A percentile compares a stretch with the other conserved stretches of the same genome.
Conservation (phyloP, 140 eudicot species). For the Ambrosia hybrid region DNA sequence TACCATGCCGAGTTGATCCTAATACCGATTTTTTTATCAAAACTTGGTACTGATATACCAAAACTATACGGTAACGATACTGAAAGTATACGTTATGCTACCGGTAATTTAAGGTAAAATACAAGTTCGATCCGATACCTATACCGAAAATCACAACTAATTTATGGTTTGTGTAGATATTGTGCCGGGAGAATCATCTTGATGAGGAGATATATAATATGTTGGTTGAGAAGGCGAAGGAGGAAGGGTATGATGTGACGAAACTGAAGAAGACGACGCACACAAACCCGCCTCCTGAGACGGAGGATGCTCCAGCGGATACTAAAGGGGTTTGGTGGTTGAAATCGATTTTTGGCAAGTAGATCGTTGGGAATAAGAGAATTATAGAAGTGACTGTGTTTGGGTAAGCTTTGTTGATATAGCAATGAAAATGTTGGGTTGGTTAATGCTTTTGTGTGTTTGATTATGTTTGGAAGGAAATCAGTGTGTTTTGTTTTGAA, state of each 20-base stretch:
- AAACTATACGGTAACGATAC: no score
- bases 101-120: no score
- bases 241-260: slow-evolving; percentile 75
- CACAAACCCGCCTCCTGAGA: slow-evolving; percentile 67
- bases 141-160: not conserved
- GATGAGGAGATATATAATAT: slow-evolving; percentile 62
- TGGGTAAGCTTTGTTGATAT: not conserved
- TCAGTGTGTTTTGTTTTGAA: not conserved
- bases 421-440: not conserved
- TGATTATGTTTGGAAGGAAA: not conserved
- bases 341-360: slow-evolving; percentile 71
- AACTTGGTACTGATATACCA: no score
- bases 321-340: slow-evolving; percentile 88
- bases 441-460: not conserved
- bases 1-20: no score
- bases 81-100: no score
- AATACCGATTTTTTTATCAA: no score
- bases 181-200: slow-evolving; percentile 57
- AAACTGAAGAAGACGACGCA: slow-evolving; percentile 81
- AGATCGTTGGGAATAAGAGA: not conserved
- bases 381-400: not conserved
- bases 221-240: slow-evolving; percentile 65
- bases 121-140: no score
- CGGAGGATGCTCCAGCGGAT: slow-evolving; percentile 53
- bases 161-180: slow-evolving; percentile 56